A percentile compares a stretch with the other conserved stretches of the same genome.
These are phyloP conservation scores for Jimgerdemannia lactiflua DNA, from an alignment of 192 early-diverging fungal genomes.

Conservation along the genomic window DNA sequence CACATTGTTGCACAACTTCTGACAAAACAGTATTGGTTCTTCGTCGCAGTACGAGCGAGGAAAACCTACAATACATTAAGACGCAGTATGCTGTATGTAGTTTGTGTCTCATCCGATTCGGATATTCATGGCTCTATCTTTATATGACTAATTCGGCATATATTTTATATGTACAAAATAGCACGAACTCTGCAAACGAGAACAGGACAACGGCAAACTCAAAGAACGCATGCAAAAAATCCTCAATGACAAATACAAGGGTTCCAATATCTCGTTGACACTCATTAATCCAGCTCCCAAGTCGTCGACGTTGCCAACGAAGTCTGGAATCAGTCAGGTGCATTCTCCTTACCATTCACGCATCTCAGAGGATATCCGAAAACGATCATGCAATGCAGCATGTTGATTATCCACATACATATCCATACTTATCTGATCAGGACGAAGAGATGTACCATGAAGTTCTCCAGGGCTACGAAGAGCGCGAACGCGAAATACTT, in stretches of 20 bases:
- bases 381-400: background rate
- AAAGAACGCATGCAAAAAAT: constrained; percentile 42
- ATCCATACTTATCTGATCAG: constrained; percentile 1
- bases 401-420: background rate
- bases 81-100: too few species aligned
- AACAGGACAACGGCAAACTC: constrained; percentile 39
- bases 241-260: constrained; percentile 24
- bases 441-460: constrained; percentile 15
- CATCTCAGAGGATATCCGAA: too few species aligned
- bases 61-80: too few species aligned
- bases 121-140: background rate
- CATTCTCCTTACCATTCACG: too few species aligned
- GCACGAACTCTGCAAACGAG: constrained; percentile 46
- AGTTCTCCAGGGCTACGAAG: constrained; percentile 23
- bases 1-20: too few species aligned
- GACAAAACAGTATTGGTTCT: too few species aligned
- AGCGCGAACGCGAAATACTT: constrained; percentile 39
- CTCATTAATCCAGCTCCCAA: constrained; percentile 17
- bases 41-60: too few species aligned
- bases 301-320: constrained; percentile 22
- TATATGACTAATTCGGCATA: background rate
- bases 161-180: constrained; percentile 1
- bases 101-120: background rate
- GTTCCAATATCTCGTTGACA: constrained; percentile 8
- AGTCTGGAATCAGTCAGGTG: constrained; percentile 17